phyloP scores from a whole-genome alignment of 208 protist species.

The Trypanosoma vivax region DNA sequence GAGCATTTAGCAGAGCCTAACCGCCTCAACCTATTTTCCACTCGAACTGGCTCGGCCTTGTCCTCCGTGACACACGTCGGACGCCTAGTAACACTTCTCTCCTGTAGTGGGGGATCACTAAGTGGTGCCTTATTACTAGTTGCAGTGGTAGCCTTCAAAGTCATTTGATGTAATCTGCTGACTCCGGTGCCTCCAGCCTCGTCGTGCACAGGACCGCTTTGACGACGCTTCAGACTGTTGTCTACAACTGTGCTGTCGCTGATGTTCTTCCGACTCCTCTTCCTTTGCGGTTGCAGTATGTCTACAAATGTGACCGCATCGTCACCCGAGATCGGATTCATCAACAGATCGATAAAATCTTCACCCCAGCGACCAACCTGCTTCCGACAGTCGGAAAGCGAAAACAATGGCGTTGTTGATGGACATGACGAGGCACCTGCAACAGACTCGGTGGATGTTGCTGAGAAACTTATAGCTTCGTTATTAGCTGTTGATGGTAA shows the following conservation, averaged over 20 bases:
- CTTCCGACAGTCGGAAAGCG: background rate
- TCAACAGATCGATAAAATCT: slow-evolving; percentile 12
- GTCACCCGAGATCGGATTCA: slow-evolving; percentile 1
- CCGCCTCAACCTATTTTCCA: background rate
- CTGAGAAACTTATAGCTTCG: no score
- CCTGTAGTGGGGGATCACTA: no score
- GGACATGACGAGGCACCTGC: no score
- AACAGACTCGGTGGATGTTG: no score
- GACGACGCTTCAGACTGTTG: background rate
- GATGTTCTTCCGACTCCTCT: slow-evolving; percentile 5
- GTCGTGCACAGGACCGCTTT: background rate
- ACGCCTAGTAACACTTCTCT: background rate
- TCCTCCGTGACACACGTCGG: slow-evolving; percentile 1
- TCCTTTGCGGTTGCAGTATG: background rate
- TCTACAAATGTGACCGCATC: slow-evolving; percentile 4
- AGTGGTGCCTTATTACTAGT: slow-evolving; percentile 10
- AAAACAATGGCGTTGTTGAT: no score
- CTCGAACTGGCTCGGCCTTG: slow-evolving; percentile 1
- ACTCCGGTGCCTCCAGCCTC: background rate
- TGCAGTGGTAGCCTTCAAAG: background rate
- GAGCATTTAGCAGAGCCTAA: background rate
- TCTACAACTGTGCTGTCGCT: background rate
- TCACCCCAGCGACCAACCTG: slow-evolving; percentile 4
- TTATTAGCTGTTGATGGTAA: background rate
- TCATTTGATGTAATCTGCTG: background rate